A percentile compares a stretch with the other conserved stretches of the same genome.
Evolutionary conservation across 495 filamentous ascomycete species (phyloP).

Genomic region (Aspergillus saccharolyticus): DNA sequence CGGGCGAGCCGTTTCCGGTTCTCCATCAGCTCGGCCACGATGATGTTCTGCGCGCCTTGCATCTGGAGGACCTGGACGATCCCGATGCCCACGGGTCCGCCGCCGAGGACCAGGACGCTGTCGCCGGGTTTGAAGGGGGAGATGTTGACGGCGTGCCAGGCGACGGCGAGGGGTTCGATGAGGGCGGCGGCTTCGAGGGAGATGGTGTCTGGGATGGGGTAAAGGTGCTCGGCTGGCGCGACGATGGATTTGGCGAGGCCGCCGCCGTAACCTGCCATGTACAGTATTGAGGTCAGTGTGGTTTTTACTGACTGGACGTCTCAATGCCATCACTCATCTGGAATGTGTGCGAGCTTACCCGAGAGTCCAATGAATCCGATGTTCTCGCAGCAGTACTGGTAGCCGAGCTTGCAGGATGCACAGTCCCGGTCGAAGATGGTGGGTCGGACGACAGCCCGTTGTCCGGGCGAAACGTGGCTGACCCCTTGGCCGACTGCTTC

Average conservation of each 20-base stretch:
- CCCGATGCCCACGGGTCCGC: slow-evolving; percentile 59
- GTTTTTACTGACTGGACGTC: too few relatives aligned
- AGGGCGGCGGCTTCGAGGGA: slow-evolving; percentile 37
- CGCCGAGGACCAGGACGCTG: slow-evolving; percentile 52
- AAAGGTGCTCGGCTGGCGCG: slow-evolving; percentile 27
- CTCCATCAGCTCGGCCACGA: slow-evolving; percentile 50
- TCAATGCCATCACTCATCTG: too few relatives aligned
- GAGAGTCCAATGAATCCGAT: slow-evolving; percentile 59
- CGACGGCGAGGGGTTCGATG: slow-evolving; percentile 59
- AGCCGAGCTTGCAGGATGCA: slow-evolving; percentile 45
- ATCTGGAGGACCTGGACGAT: slow-evolving; percentile 54
- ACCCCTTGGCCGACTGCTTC: slow-evolving; percentile 54
- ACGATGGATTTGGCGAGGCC: slow-evolving; percentile 25
- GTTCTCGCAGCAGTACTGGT: slow-evolving; percentile 54
- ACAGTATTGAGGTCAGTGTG: too few relatives aligned
- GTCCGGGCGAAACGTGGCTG: slow-evolving; percentile 43
- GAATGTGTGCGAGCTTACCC: slow-evolving; percentile 19
- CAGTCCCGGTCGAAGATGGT: slow-evolving; percentile 58
- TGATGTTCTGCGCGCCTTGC: slow-evolving; percentile 45
- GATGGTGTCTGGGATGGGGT: slow-evolving; percentile 17
- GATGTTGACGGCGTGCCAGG: slow-evolving; percentile 60
- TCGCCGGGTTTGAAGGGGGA: slow-evolving; percentile 47
- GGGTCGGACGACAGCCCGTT: slow-evolving; percentile 52
- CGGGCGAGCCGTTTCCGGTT: slow-evolving; percentile 46
- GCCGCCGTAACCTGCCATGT: slow-evolving; percentile 27